These are phyloP conservation scores for Xylariaceae sp. DNA, from an alignment of 2,329 filamentous ascomycete genomes.

Conservation along the genomic window DNA sequence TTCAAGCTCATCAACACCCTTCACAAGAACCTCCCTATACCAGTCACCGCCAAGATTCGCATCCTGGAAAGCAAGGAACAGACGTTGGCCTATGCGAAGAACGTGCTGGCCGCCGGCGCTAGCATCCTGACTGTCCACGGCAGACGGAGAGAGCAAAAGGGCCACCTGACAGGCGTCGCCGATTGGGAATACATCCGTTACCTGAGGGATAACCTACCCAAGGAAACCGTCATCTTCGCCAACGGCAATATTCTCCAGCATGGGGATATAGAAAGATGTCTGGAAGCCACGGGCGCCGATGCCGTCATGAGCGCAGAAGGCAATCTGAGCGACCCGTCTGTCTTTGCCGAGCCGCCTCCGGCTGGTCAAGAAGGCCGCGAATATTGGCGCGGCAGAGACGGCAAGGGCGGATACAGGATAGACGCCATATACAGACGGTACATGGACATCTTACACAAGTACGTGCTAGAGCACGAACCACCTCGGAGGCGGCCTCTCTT, in stretches of 20 bases:
- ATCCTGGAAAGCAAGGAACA: conserved; percentile 81
- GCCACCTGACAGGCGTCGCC: conserved; percentile 86
- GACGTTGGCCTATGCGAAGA: conserved; percentile 83
- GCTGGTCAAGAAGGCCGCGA: conserved; percentile 64
- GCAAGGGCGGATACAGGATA: conserved; percentile 78
- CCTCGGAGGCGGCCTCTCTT: conserved; percentile 70
- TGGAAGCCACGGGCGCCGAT: conserved; percentile 81
- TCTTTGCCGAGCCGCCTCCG: conserved; percentile 68
- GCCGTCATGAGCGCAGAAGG: conserved; percentile 95
- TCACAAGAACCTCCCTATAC: conserved; percentile 70
- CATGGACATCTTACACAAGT: conserved; percentile 78
- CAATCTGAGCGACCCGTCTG: conserved; percentile 83
- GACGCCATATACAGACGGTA: conserved; percentile 86
- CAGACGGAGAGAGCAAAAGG: conserved; percentile 83
- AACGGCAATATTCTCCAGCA: conserved; percentile 90
- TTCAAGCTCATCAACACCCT: conserved; percentile 77
- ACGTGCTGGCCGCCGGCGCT: conserved; percentile 79
- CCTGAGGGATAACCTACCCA: conserved; percentile 74
- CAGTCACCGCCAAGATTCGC: conserved; percentile 91
- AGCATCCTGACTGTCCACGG: conserved; percentile 94
- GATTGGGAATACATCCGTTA: conserved; percentile 41
- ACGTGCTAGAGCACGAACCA: conserved; percentile 62
- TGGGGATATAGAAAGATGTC: conserved; percentile 69
- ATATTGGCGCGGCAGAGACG: conserved; percentile 78
- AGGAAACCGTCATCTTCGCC: conserved; percentile 89